These are phyloP conservation scores for Dichotomopilus funicola DNA, from an alignment of 2,329 filamentous ascomycete genomes.

Conservation along the genomic window DNA sequence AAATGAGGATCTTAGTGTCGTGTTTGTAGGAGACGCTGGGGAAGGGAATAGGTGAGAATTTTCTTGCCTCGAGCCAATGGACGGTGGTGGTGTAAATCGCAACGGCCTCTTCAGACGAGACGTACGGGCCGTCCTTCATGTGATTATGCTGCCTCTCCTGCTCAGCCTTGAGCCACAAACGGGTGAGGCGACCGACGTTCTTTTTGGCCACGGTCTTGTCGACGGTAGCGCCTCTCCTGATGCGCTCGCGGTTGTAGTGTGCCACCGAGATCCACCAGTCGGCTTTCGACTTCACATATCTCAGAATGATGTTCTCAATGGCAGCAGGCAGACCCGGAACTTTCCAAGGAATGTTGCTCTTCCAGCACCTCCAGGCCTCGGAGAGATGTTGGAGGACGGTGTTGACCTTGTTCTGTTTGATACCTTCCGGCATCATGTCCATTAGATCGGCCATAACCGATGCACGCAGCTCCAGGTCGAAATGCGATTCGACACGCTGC, in stretches of 20 bases:
- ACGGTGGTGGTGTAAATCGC: conserved; percentile 98
- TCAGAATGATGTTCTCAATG: conserved; percentile 96
- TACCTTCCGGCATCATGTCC: conserved; percentile 99
- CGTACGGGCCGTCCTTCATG: conserved; percentile 97
- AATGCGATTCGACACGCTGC: conserved; percentile 97
- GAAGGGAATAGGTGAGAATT: conserved; percentile 98
- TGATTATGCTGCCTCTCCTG: conserved; percentile 99
- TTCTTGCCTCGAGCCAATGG: conserved; percentile 96
- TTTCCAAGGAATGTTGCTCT: conserved; percentile 99
- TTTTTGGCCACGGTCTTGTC: conserved; percentile 99
- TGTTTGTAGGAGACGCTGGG: conserved; percentile 99
- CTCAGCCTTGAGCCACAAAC: conserved; percentile 95
- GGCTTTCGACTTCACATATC: conserved; percentile 98
- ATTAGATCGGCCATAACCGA: conserved; percentile 98
- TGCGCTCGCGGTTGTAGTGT: conserved; percentile 97
- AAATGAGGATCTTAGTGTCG: conserved; percentile 96
- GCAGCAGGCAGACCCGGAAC: conserved; percentile 92
- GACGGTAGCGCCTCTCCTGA: conserved; percentile 90
- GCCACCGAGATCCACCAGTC: conserved; percentile 99
- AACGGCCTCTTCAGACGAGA: conserved; percentile 96
- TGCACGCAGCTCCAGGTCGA: conserved; percentile 91
- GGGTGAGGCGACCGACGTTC: conserved; percentile 88
- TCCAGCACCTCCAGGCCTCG: conserved; percentile 99
- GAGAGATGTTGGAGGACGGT: conserved; percentile 95
- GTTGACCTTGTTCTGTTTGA: conserved; percentile 99